A percentile compares a stretch with the other conserved stretches of the same genome.
Evolutionary conservation across 2,329 filamentous ascomycete genomes (phyloP).

Genomic region (Colletotrichum scovillei): DNA sequence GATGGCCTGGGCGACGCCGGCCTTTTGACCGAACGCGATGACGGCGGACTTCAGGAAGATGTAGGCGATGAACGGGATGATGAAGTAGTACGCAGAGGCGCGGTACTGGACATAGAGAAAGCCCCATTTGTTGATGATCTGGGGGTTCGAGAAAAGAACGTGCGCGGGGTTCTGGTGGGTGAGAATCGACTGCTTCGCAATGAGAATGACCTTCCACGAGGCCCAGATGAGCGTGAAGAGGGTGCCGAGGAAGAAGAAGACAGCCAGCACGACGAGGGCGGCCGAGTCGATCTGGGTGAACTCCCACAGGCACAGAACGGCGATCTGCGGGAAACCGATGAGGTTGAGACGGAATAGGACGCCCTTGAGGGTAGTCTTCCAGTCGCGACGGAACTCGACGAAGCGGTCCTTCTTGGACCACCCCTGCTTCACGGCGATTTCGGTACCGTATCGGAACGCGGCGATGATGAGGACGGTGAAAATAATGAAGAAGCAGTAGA

Average conservation of each 20-base stretch:
- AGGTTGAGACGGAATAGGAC: slow-evolving; percentile 92
- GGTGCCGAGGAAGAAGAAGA: slow-evolving; percentile 90
- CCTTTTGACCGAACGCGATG: slow-evolving; percentile 81
- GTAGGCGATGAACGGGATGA: slow-evolving; percentile 83
- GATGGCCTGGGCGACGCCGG: slow-evolving; percentile 81
- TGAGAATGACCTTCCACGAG: slow-evolving; percentile 86
- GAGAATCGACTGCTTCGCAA: slow-evolving; percentile 86
- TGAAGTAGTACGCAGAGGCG: slow-evolving; percentile 95
- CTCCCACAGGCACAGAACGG: slow-evolving; percentile 92
- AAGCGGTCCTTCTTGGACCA: slow-evolving; percentile 90
- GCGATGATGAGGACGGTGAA: slow-evolving; percentile 79
- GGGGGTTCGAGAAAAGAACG: slow-evolving; percentile 94
- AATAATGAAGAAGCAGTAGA: slow-evolving; percentile 87
- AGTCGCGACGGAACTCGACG: slow-evolving; percentile 92
- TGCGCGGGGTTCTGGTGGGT: slow-evolving; percentile 98
- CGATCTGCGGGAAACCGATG: slow-evolving; percentile 92
- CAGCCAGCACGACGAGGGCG: slow-evolving; percentile 85
- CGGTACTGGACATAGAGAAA: slow-evolving; percentile 98
- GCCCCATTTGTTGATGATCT: slow-evolving; percentile 96
- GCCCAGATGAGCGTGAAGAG: slow-evolving; percentile 84
- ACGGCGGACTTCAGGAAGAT: slow-evolving; percentile 89
- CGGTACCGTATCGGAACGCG: slow-evolving; percentile 84
- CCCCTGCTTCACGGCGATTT: slow-evolving; percentile 78
- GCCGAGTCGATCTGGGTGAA: slow-evolving; percentile 87
- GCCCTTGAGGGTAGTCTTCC: slow-evolving; percentile 92